Base-by-base conservation (phyloP, 1,284 basidiomycete species). In the Ustilago hordei region DNA sequence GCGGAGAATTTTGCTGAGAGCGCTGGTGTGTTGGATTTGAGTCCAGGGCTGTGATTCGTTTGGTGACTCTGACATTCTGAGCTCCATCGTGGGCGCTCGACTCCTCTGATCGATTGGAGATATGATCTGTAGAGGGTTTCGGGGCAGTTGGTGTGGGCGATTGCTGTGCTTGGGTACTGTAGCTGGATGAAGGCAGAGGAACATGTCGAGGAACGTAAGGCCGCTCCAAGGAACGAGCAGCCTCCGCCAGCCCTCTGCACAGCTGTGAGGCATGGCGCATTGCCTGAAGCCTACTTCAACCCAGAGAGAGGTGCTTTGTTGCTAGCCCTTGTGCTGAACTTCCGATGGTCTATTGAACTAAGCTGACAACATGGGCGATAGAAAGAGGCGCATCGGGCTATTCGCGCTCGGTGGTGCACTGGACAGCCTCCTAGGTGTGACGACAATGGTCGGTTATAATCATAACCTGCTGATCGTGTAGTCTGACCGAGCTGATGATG, bases 261-360 rank as follows among this genome's bases (percentile, higher is more conserved):
- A 75, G 61, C 47, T 63, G 68, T 34, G 73, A 60, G 41, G 68
- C 73, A 70, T 70, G 48, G 54, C 73, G 73, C 73, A 75, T 59
- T 19, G 57, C 57, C 57, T 23, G 53, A 38, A 23, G 13, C 31
- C 31, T 52, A n/a, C 8, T 15, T 68, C 47, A 36, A 31, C 62
- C 52, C 31, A 23, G 45, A 39, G 19, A 36, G 32, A 64, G 54
- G 38, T 39, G 43, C 61, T 55, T 47, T 48, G 39, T 38, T 45
- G 35, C 28, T 34, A 50, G 61, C 61, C 34, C 55, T 8, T 45
- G 43, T 47, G 41, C 34, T 43, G 60, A 28, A 36, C 8, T 36
- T n/a, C 32, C 50, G 38, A 19, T 45, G 12, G 34, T 23, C 3
- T 7, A n/a, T 15, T 12, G 53, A 15, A 34, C 38, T 50, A 45